phyloP scores from a whole-genome alignment of 2,329 filamentous ascomycete genomes.

The Colletotrichum camelliae region DNA sequence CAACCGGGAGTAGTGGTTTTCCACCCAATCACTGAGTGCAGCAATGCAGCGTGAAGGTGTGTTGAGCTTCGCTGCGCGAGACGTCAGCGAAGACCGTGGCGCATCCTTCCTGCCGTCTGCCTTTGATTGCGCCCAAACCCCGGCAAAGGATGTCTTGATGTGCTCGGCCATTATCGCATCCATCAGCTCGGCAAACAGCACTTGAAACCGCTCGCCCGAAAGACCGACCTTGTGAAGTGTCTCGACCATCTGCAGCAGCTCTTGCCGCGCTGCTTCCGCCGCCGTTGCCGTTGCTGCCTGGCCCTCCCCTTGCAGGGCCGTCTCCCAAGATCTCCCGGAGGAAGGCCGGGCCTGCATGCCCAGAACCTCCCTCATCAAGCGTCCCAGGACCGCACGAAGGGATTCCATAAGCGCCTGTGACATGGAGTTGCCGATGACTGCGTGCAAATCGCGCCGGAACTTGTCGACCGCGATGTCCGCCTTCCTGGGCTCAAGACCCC shows the following conservation, averaged over 20 bases:
- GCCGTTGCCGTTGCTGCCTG: slow-evolving; percentile 20
- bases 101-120: slow-evolving; percentile 28
- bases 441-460: slow-evolving; percentile 67
- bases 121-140: slow-evolving; percentile 58
- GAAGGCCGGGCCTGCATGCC: slow-evolving; percentile 30
- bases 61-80: slow-evolving; percentile 24
- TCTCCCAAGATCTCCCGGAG: slow-evolving; percentile 10
- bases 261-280: slow-evolving; percentile 46
- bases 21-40: slow-evolving; percentile 70
- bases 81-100: slow-evolving; percentile 27
- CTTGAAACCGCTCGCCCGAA: slow-evolving; percentile 71
- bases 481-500: slow-evolving; percentile 46
- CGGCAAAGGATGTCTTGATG: slow-evolving; percentile 65
- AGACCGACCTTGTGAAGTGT: slow-evolving; percentile 70
- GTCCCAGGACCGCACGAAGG: slow-evolving; percentile 58
- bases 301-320: slow-evolving; percentile 27
- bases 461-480: slow-evolving; percentile 47
- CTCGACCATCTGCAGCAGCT: slow-evolving; percentile 61
- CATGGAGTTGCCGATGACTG: slow-evolving; percentile 69
- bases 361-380: slow-evolving; percentile 50
- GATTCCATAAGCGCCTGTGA: slow-evolving; percentile 58
- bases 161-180: slow-evolving; percentile 69
- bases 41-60: slow-evolving; percentile 60
- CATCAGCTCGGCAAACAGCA: slow-evolving; percentile 75
- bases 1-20: slow-evolving; percentile 69